Evolutionary conservation across 2,329 filamentous ascomycete species (phyloP).

Genomic region (Aspergillus caelatus): DNA sequence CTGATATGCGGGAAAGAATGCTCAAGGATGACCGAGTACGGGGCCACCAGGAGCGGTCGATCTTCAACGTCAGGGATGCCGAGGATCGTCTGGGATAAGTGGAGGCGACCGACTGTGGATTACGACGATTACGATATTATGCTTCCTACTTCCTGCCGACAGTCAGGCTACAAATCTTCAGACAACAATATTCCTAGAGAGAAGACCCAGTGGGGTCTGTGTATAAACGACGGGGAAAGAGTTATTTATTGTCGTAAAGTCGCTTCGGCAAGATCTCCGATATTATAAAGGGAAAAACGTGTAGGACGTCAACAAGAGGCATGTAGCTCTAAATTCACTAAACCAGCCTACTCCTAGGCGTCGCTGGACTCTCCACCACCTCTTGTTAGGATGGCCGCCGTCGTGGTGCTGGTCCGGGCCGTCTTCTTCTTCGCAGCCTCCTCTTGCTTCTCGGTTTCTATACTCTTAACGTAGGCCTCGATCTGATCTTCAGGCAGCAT

Average conservation of each 20-base stretch:
- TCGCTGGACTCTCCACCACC: slow-evolving; percentile 46
- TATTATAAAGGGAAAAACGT: slow-evolving; percentile 7
- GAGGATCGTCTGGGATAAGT: slow-evolving; percentile 75
- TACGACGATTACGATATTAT: slow-evolving; percentile 37
- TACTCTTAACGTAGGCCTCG: slow-evolving; percentile 96
- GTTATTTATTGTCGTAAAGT: slow-evolving; percentile 18
- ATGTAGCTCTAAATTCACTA: slow-evolving; percentile 13
- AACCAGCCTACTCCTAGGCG: slow-evolving; percentile 23
- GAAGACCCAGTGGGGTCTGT: background rate
- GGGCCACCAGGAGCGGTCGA: slow-evolving; percentile 61
- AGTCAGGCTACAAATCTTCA: background rate
- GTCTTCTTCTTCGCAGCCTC: slow-evolving; percentile 97
- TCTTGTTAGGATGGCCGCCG: slow-evolving; percentile 72
- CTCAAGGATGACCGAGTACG: slow-evolving; percentile 84
- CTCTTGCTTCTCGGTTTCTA: slow-evolving; percentile 99
- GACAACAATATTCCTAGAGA: slow-evolving; percentile 10
- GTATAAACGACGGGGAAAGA: slow-evolving; percentile 11
- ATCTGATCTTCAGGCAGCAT: slow-evolving; percentile 96
- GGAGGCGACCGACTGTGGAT: slow-evolving; percentile 13
- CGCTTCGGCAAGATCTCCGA: slow-evolving; percentile 19
- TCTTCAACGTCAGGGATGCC: slow-evolving; percentile 75
- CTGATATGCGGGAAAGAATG: slow-evolving; percentile 60
- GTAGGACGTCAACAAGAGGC: slow-evolving; percentile 5
- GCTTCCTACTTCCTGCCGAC: slow-evolving; percentile 19
- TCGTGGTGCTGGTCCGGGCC: slow-evolving; percentile 53